Base-by-base conservation (phyloP, 2,329 filamentous ascomycete species). In the Cladophialophora bantiana region DNA sequence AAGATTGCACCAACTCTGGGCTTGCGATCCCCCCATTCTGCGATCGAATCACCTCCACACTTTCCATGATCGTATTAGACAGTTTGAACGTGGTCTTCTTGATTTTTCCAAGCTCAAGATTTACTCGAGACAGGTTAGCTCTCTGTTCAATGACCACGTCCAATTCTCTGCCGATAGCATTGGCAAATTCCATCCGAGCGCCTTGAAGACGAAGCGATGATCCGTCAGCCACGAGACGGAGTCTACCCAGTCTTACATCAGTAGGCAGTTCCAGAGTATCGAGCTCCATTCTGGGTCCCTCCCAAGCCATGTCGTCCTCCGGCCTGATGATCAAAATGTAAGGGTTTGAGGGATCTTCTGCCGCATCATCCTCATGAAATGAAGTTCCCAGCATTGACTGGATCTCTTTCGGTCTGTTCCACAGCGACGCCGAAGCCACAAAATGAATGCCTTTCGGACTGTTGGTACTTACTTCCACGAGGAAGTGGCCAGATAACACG, bases 51-150 rank as follows among this genome's bases (percentile, higher is more conserved):
- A 92, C 93, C 76, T 96, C 93, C 53, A 99, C 95, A 76, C 93
- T 97, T 78, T 98, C 94, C 93, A 99, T 97, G 79, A 99, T 98
- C 6, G 93, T 93, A 79, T 97, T 98, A 59, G 93, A 97, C 52
- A 99, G 85, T 78, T 96, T 97, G 83, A 96, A 98, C 2, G 94
- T 93, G 2, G 96, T 96, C 77, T 94, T 93, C 74, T 96, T 94
- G 74, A 97, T 97, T 77, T 96, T 96, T 74, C 93, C 94, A 70
- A 99, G 82, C 76, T 96, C 91, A 59, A 89, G 83, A 75, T 98
- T 96, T 72, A 99, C 95, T 73, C 96, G 92, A 70, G 92, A 91
- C 45, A 99, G 85, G 76, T 97, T 98, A 20, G 95, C 96, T 71
- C 95, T 87, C 74, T 96, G 92, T 77, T 98, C 95, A 62, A 97